Evolutionary conservation across 164 flowering plant species (phyloP), one percentile per base, ranked within the genome.

Genomic region (Tetracentron sinense): DNA sequence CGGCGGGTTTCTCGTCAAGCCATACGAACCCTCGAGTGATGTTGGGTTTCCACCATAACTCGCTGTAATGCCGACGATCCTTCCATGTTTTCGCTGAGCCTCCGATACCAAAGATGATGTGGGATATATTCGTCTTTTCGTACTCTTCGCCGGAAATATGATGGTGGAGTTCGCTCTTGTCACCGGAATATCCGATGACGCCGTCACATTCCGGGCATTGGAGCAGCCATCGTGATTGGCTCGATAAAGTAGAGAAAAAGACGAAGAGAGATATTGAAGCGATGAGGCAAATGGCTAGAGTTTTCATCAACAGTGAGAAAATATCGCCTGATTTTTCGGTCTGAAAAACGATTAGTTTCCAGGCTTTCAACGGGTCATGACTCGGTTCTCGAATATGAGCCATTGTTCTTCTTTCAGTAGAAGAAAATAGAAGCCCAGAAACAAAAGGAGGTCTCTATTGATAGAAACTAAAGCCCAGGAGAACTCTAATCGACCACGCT

Each of bases 21-120:
- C 83, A 89, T 16, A 78, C 88, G 69, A 48, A 81, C 7, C 94
- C 96, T 1, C 96, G 84, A 0, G 81, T 85, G 0, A 4, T 0
- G 49, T 70, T 54, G 8, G 78, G 77, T 15, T 59, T 52, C 92
- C 90, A 90, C 90, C 96, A 88, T 15, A 82, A 61, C 46, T 74
- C 54, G 38, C 49, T 54, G 74, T 79, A 87, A 1, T 48, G 72
- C 21, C 61, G 62, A 2, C 96, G 78, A 19, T 66, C 26, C 5
- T 28, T 53, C 94, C 96, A 90, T 20, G 88, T 80, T 1, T 52
- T 28, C 16, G 61, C 56, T 0, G 88, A 80, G 8, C 83, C 84
- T 28, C 72, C 86, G n/a, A 86, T 75, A 15, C 85, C 82, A 63
- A 90, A 90, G 0, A 76, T 50, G 16, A 87, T 20, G 68, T 89